Percentiles rank a stretch among this genome's conserved stretches.
phyloP scores from a whole-genome alignment of 768 basidiomycete species.

The Harrya chromipes region DNA sequence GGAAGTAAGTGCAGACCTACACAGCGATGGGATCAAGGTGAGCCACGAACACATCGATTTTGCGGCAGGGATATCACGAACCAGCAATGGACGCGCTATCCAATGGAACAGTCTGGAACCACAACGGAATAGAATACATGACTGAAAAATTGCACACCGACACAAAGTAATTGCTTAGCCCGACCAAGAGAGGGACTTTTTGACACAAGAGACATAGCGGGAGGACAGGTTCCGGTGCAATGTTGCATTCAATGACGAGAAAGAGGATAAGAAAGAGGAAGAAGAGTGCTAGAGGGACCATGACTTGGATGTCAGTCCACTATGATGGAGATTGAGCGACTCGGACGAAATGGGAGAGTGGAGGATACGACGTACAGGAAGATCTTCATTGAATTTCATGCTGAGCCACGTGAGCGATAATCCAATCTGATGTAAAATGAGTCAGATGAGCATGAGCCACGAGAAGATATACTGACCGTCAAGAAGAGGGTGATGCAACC shows the following conservation, averaged over 20 bases:
- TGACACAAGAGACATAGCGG: conserved; percentile 62
- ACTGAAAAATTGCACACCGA: conserved; percentile 72
- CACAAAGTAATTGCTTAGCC: conserved; percentile 68
- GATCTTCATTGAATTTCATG: conserved; percentile 62
- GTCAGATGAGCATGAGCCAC: not conserved
- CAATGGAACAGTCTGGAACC: conserved; percentile 77
- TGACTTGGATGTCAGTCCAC: conserved; percentile 57
- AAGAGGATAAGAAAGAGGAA: conserved; percentile 49
- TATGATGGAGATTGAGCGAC: conserved; percentile 24
- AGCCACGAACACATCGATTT: not conserved
- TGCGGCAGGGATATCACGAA: conserved; percentile 16
- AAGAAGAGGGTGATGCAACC: conserved; percentile 61
- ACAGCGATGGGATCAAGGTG: conserved; percentile 2
- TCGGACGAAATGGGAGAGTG: not conserved
- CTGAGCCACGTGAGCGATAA: conserved; percentile 72
- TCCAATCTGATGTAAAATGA: conserved; percentile 38
- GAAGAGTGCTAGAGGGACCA: conserved; percentile 44
- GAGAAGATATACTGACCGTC: conserved; percentile 39
- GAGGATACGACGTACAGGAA: conserved; percentile 41
- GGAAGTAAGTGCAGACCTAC: conserved; percentile 48
- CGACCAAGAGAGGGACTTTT: conserved; percentile 68
- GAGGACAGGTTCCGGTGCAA: conserved; percentile 69
- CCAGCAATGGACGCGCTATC: conserved; percentile 66
- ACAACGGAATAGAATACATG: conserved; percentile 76
- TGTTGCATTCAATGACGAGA: conserved; percentile 53